Evolutionary conservation across 371 early-diverging fungal species (phyloP).

Genomic region (Smittium mucronatum): DNA sequence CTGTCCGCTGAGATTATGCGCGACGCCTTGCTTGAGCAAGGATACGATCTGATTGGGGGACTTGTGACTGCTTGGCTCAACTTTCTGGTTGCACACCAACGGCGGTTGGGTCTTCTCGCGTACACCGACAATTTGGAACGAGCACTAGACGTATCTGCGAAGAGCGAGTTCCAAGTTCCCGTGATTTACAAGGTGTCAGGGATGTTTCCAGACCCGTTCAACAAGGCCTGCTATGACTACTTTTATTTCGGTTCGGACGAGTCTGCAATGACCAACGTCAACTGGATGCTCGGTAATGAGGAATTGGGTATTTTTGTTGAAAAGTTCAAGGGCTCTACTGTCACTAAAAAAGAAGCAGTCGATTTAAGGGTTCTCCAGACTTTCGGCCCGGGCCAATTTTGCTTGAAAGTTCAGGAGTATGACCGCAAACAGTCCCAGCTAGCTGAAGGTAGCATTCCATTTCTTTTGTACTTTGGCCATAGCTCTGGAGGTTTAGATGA

Average conservation of each 20-base stretch:
- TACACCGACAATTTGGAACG: not conserved
- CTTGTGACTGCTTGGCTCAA: not conserved
- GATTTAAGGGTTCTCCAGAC: not conserved
- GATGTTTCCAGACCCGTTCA: not conserved
- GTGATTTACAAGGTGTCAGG: not conserved
- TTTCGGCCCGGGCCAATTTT: not conserved
- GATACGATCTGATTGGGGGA: not conserved
- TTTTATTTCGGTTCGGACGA: not conserved
- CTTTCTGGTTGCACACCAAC: not conserved
- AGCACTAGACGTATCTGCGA: not conserved
- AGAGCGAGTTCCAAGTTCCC: not conserved
- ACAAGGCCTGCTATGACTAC: not conserved
- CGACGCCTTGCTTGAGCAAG: not conserved
- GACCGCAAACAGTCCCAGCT: not conserved
- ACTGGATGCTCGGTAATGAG: not conserved
- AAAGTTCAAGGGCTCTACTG: not conserved
- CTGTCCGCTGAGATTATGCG: not conserved
- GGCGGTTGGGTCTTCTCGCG: not conserved
- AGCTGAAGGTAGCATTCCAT: not conserved
- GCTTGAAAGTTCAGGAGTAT: not conserved
- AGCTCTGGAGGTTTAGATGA: not conserved
- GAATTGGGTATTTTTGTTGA: not conserved
- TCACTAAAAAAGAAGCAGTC: not conserved
- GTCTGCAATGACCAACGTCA: not conserved
- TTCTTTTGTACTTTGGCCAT: not conserved